phyloP scores from a whole-genome alignment of 495 filamentous ascomycete species.

The Ascobolus immersus region DNA sequence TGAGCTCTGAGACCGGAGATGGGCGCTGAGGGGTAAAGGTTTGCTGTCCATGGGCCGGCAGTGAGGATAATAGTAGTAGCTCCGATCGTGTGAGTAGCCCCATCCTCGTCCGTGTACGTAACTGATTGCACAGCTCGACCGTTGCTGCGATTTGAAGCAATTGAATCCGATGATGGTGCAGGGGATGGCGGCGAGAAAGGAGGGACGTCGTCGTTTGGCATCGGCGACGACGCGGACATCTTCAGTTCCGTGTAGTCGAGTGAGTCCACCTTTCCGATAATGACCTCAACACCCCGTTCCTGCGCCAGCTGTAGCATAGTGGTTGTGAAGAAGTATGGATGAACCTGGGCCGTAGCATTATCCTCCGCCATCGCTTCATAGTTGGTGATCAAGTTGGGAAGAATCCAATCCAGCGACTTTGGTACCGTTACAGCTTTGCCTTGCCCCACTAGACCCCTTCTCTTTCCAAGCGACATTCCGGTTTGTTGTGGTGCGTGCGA shows the following conservation, averaged over 20 bases:
- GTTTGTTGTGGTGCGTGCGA: too few relatives aligned
- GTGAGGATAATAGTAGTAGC: slow-evolving; percentile 54
- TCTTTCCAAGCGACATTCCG: slow-evolving; percentile 15
- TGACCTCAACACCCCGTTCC: slow-evolving; percentile 47
- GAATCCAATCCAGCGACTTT: slow-evolving; percentile 67
- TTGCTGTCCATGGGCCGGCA: slow-evolving; percentile 73
- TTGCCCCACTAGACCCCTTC: slow-evolving; percentile 20
- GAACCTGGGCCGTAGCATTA: slow-evolving; percentile 65
- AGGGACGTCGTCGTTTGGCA: slow-evolving; percentile 7
- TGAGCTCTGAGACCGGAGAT: slow-evolving; percentile 68
- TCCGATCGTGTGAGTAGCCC: slow-evolving; percentile 30
- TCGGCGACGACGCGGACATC: slow-evolving; percentile 9
- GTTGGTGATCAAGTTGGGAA: slow-evolving; percentile 32
- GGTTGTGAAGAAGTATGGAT: slow-evolving; percentile 79
- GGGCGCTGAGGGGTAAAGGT: slow-evolving; percentile 45
- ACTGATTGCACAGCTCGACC: slow-evolving; percentile 33
- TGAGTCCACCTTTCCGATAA: slow-evolving; percentile 35
- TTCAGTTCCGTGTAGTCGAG: slow-evolving; percentile 29
- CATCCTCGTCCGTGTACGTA: slow-evolving; percentile 45
- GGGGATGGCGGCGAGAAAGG: slow-evolving; percentile 9
- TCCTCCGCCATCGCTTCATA: slow-evolving; percentile 67
- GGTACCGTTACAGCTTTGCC: slow-evolving; percentile 39
- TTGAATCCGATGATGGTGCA: slow-evolving; percentile 9
- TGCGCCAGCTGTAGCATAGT: slow-evolving; percentile 58
- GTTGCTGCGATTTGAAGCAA: slow-evolving; percentile 6